These are phyloP conservation scores for Cinnamomum micranthum DNA, from an alignment of 164 flowering plant species.

Conservation along the genomic window DNA sequence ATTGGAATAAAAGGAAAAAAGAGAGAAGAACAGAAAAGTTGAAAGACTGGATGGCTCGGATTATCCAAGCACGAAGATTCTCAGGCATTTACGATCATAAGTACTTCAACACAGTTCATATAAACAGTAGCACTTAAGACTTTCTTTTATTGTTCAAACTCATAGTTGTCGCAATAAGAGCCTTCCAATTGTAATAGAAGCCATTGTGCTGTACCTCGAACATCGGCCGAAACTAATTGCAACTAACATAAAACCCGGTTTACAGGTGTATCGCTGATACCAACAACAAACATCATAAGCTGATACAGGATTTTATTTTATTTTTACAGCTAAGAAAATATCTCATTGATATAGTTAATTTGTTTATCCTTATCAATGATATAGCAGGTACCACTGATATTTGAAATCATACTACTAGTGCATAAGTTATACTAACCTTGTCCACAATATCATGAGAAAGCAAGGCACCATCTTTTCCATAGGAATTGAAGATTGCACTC, in stretches of 20 bases:
- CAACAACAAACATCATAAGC: not conserved
- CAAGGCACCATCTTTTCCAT: conserved; percentile 2
- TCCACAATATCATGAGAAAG: not conserved
- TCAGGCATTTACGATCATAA: no score
- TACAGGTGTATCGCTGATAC: not conserved
- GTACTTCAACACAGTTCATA: no score
- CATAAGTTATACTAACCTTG: not conserved
- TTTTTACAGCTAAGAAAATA: not conserved
- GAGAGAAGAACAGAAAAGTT: no score
- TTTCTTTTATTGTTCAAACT: no score
- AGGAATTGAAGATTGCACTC: conserved; percentile 19
- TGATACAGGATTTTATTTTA: not conserved
- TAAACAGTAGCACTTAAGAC: no score
- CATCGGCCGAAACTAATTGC: no score
- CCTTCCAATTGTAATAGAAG: not conserved
- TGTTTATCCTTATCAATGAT: not conserved
- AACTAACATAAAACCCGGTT: no score
- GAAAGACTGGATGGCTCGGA: no score
- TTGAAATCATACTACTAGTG: no score
- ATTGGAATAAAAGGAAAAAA: no score
- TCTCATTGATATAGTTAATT: not conserved
- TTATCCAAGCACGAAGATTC: no score
- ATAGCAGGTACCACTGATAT: not conserved
- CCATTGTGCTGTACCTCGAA: not conserved
- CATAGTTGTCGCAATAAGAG: not conserved